Base-by-base conservation (phyloP, 805 yeast genomes). In the Wickerhamiella brachini region DNA sequence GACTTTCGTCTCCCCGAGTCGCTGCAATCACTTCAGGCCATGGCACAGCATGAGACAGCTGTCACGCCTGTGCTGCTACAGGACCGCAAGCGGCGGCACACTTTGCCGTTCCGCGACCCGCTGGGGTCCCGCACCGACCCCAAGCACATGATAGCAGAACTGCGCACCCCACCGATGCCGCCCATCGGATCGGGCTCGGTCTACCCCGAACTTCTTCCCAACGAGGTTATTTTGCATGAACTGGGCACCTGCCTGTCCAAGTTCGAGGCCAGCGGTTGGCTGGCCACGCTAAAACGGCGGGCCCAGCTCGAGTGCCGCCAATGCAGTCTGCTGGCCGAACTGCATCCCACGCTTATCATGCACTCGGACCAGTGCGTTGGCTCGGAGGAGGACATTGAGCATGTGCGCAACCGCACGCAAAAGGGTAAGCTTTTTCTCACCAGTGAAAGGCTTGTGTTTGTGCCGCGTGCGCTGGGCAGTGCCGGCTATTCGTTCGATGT, bases 81-180 rank as follows among this genome's bases (percentile, higher is more conserved):
- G 34, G 15, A 29, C 12, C 34, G 34, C 34, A 7, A 6, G 5
- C 41, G 41, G 20, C 41, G 41, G n/a, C 41, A 37, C 41, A 37
- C 41, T 5, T n/a, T 37, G 41, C 41, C 41, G 20, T 37, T 37
- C n/a, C 20, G 20, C 10, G 41, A 37, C 18, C 41, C 41, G 20
- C 20, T 37, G 7, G 41, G 10, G 20, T 3, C 41, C 9, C 15
- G 9, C 5, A 15, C 17, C 17, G 41, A 37, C 17, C 17, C 20
- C 24, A 20, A 41, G 10, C 15, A 10, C 21, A 13, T 41, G 18
- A 13, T 10, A 3, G 46, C 20, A 20, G 39, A 45, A 15, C 21
- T 45, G 21, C 17, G n/a, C 24, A 22, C 55, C 71, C 76, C 48
- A 79, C 77, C 52, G 59, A 59, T 39, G 61, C 58, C 50, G 63